Conservation (phyloP, 345 rosid genomes). For the Citrus trifoliata region DNA sequence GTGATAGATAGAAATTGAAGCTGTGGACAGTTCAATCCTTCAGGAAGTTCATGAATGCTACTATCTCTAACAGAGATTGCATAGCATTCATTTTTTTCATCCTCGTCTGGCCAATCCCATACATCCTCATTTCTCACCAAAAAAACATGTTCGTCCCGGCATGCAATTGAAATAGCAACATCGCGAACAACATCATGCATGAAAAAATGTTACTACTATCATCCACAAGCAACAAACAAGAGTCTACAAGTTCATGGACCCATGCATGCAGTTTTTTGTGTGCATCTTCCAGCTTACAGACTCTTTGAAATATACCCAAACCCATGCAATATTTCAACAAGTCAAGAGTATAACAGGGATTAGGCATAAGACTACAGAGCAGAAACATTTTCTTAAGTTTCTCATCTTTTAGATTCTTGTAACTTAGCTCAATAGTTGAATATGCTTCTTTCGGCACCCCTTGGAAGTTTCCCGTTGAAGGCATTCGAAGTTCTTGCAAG, state of each 20-base stretch:
- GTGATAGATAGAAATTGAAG: no score
- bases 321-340: slow-evolving; percentile 11
- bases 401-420: no score
- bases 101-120: slow-evolving; percentile 2
- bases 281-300: not conserved
- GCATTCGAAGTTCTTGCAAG: not conserved
- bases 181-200: slow-evolving; percentile 13
- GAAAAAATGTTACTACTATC: not conserved
- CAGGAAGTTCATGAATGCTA: slow-evolving; percentile 3
- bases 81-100: not conserved
- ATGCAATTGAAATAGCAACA: slow-evolving; percentile 16
- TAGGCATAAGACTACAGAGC: not conserved
- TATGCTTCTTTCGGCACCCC: not conserved
- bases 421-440: not conserved
- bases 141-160: not conserved
- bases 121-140: not conserved
- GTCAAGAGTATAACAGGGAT: not conserved
- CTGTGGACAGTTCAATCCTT: slow-evolving; percentile 7
- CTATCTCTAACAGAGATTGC: not conserved
- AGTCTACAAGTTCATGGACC: slow-evolving; percentile 1
- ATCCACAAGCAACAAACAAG: slow-evolving; percentile 6
- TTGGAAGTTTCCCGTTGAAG: not conserved
- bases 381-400: not conserved
- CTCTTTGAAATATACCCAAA: not conserved
- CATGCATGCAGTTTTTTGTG: not conserved